Base-by-base conservation (phyloP, 257 asterid species). In the Cinchona pubescens region DNA sequence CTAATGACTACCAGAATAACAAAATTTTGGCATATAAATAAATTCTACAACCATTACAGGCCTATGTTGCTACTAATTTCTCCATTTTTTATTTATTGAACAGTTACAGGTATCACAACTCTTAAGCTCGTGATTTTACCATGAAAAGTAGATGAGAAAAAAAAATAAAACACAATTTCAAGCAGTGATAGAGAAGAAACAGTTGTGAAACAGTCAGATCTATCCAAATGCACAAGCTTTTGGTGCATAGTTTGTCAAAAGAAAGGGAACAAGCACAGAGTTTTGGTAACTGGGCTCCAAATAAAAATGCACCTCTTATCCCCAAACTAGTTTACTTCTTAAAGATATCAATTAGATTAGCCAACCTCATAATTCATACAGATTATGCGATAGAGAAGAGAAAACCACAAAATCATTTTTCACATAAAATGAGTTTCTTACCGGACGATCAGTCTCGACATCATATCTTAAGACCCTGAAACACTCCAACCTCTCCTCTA, bases 401-500 rank as follows among this genome's bases (percentile, higher is more conserved):
- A 56, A 69, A 34, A 5, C 51, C 32, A 73, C 13, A 7, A 27
- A 30, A 30, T n/a, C 30, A 59, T 7, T 56, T 0, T 59, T 59
- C 37, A 49, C 32, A 16, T 27, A 51, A 56, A 56, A 16, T n/a
- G 30, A 69, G 55, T 30, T 61, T 74, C 88, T 64, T 79, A 95
- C 99, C 83, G 78, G 81, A 29, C 85, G 98, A 73, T 95, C 96
- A 1, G 90, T 76, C 81, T 95, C 96, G 76, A 95, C 80, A 75
- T 95, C 99, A 78, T 92, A 89, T 77, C 88, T 95, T 86, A 95
- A 76, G 70, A 90, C 89, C 76, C 97, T 87, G 85, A 86, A 92
- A 67, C 99, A 92, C 71, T 95, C 98, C 85, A 92, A 84, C 83
- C 99, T 91, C 89, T 95, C 99, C 90, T 95, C 99, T 88, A 95